Base-by-base conservation (phyloP, 1,139 yeast species). In the Pichia sp. region DNA sequence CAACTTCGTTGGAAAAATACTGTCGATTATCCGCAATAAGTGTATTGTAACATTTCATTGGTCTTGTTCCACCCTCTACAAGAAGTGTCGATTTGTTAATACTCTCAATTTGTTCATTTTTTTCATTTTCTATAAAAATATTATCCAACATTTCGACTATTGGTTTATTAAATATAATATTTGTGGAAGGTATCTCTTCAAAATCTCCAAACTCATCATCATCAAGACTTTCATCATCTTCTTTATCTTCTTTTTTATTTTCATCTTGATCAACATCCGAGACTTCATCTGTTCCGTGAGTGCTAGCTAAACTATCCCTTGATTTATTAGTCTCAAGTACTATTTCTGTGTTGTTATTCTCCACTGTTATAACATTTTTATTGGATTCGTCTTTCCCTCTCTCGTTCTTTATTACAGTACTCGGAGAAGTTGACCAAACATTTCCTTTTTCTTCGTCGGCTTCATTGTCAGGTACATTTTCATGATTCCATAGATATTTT, bases 121-220 rank as follows among this genome's bases (percentile, higher is more conserved):
- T 13, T 7, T 3, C 13, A 4, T 14, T n/a, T 14, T 4, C 10
- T 13, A 28, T n/a, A 20, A 36, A 35, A 13, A 44, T 29, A 7
- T 22, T 25, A 5, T 9, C 15, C 9, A 41, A 3, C 15, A 44
- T 15, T 6, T 16, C 28, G 5, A 28, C 16, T 6, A 45, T 3
- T 5, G 43, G 42, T 7, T 33, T 25, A 8, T 11, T 13, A 30
- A 46, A 44, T 13, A 16, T 21, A 6, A 48, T 15, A 1, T 21
- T 10, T 18, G 14, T 9, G 7, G 30, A 18, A 5, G 30, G 31
- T 24, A 40, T 38, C 16, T 33, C 47, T 30, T 54, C 57, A 35
- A 54, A 54, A 1, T 48, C 52, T 4, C 55, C 57, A 46, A 54
- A 54, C 20, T 53, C 56, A 15, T 50, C 55, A 26, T 43, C 51